Base-by-base conservation (phyloP, 768 basidiomycete genomes). In the Amanita fuliginea region DNA sequence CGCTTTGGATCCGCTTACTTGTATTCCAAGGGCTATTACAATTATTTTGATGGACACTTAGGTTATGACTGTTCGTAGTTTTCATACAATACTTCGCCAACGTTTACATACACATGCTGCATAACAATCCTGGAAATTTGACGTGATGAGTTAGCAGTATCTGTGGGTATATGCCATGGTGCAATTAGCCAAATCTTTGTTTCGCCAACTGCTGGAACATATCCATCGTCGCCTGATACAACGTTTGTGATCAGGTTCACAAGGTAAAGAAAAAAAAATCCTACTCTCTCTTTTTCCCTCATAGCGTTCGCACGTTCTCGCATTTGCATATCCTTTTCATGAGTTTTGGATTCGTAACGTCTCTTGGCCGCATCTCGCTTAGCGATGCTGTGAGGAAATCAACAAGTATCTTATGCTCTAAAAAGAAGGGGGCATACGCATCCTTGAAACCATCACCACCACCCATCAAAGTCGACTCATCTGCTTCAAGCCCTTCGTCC, bases 151-250 rank as follows among this genome's bases (percentile, higher is more conserved):
- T 9, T 46, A 24, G 43, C 8, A 24, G 14, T 18, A 33, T 14
- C n/a, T 2, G n/a, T 5, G 7, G 19, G 32, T 43, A 35, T 5
- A 18, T 50, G 36, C 18, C 33, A 22, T 26, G 19, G 35, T 36
- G 14, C 16, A 4, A 18, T 75, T 63, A 90, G 26, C 90, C 91
- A 56, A 88, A 95, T 49, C 86, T 71, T 59, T 86, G 75, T 62
- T 86, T 91, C n/a, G 92, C 93, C 61, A 95, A 67, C 55, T 84
- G 80, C 65, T 87, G 87, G 65, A 96, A 92, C 91, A 93, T 94
- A 51, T 90, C 90, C 90, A 97, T 97, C 0, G 91, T 96, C 14
- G 81, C 86, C 72, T 73, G 37, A 3, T 11, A 19, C 7, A 42
- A 22, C 2, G 39, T 33, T 22, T 22, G n/a, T 30, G 6, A n/a